A percentile compares a stretch with the other conserved stretches of the same genome.
These are phyloP conservation scores for Arachnomyces sp. DNA, from an alignment of 2,329 filamentous ascomycete species.

Conservation along the genomic window DNA sequence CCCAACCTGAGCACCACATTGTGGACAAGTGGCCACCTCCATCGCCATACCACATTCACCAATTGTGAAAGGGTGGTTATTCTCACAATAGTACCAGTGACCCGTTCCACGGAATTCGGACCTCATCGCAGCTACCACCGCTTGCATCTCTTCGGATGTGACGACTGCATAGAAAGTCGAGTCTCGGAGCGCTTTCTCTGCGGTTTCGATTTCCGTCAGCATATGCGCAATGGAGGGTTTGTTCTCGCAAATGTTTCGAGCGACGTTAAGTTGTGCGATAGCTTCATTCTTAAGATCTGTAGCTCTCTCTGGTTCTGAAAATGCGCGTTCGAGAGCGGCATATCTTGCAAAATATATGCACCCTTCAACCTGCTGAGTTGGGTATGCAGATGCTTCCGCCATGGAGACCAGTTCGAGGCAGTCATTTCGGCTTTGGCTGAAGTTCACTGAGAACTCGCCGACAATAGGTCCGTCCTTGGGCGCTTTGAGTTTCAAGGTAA, in stretches of 20 bases:
- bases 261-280: neutral
- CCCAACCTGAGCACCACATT: slow-evolving; percentile 52
- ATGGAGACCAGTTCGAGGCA: slow-evolving; percentile 35
- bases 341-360: slow-evolving; percentile 45
- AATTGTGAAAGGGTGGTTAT: slow-evolving; percentile 47
- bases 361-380: slow-evolving; percentile 43
- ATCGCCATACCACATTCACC: slow-evolving; percentile 61
- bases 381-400: slow-evolving; percentile 28
- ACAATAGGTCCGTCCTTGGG: slow-evolving; percentile 1
- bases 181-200: slow-evolving; percentile 38
- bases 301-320: neutral
- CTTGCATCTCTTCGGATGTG: slow-evolving; percentile 44
- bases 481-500: slow-evolving; percentile 16
- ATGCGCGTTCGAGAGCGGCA: slow-evolving; percentile 34
- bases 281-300: neutral
- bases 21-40: slow-evolving; percentile 52
- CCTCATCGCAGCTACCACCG: slow-evolving; percentile 46
- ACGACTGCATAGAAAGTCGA: slow-evolving; percentile 43
- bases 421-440: slow-evolving; percentile 29
- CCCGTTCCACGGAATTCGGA: slow-evolving; percentile 45
- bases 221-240: slow-evolving; percentile 14
- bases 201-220: slow-evolving; percentile 38
- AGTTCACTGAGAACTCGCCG: slow-evolving; percentile 18
- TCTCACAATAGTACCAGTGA: slow-evolving; percentile 38
- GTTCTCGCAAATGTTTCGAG: neutral